These are phyloP conservation scores for Rosa multiflora DNA, from an alignment of 306 rosid genomes.

Conservation along the genomic window DNA sequence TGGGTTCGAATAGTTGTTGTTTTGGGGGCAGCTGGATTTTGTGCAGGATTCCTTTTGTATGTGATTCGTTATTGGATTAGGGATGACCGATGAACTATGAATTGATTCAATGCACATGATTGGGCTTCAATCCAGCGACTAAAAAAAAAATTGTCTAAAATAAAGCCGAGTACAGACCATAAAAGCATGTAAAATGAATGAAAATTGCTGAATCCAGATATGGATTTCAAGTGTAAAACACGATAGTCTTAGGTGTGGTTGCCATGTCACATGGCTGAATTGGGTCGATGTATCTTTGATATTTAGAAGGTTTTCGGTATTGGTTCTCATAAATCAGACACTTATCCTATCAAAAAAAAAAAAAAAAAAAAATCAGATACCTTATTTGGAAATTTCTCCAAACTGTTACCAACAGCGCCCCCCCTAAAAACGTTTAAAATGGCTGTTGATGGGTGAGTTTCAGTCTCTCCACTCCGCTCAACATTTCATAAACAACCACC, in stretches of 20 bases:
- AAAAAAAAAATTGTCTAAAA: too few relatives aligned
- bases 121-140: neutral
- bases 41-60: slow-evolving; percentile 53
- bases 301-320: too few relatives aligned
- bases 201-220: neutral
- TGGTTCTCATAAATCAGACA: too few relatives aligned
- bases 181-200: neutral
- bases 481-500: slow-evolving; percentile 31
- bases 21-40: slow-evolving; percentile 52
- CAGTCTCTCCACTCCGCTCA: neutral
- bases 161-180: neutral
- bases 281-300: too few relatives aligned
- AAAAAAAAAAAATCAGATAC: too few relatives aligned
- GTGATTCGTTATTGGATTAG: slow-evolving; percentile 59
- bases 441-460: neutral
- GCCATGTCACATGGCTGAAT: too few relatives aligned
- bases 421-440: neutral
- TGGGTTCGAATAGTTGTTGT: slow-evolving; percentile 56
- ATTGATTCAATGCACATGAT: neutral
- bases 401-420: neutral
- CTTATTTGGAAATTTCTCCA: neutral
- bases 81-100: slow-evolving; percentile 34
- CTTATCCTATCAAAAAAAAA: too few relatives aligned
- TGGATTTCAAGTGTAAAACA: neutral
- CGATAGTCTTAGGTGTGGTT: neutral